phyloP scores from a whole-genome alignment of 2,329 filamentous ascomycete species.

The Scolecobasidium constrictum region DNA sequence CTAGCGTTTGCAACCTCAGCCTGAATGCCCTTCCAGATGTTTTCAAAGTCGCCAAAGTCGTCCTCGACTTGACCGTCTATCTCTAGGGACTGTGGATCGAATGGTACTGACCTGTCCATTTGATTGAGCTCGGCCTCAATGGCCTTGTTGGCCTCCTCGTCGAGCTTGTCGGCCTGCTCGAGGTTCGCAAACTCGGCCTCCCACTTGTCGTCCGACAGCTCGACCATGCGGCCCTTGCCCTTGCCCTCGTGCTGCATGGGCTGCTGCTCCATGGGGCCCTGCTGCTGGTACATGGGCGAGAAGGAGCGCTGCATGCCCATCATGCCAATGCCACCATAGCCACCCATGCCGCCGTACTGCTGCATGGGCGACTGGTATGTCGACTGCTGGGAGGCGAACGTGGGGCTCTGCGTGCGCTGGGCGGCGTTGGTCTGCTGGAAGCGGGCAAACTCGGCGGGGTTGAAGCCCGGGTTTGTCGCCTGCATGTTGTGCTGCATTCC shows the following conservation, averaged over 20 bases:
- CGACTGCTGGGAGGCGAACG: conserved; percentile 32
- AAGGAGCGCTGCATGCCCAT: conserved; percentile 43
- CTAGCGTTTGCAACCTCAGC: conserved; percentile 61
- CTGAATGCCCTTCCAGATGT: conserved; percentile 74
- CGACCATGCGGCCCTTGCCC: conserved; percentile 71
- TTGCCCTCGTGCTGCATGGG: conserved; percentile 51
- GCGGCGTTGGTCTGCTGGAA: conserved; percentile 62
- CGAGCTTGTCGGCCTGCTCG: conserved; percentile 51
- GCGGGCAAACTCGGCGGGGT: conserved; percentile 72
- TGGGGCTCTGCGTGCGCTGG: conserved; percentile 50
- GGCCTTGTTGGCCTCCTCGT: conserved; percentile 52
- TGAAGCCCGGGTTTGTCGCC: conserved; percentile 66
- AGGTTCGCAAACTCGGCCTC: conserved; percentile 92
- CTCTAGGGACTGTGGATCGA: conserved; percentile 16
- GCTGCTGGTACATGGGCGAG: conserved; percentile 24
- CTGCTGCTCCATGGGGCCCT: conserved; percentile 27
- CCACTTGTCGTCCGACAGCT: conserved; percentile 89
- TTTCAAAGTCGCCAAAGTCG: conserved; percentile 80
- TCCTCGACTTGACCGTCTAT: conserved; percentile 35
- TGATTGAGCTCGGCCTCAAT: conserved; percentile 82
- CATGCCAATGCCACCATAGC: conserved; percentile 38
- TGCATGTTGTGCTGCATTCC: conserved; percentile 47
- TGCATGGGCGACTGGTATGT: conserved; percentile 33
- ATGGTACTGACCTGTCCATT: conserved; percentile 77
- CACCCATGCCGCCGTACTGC: conserved; percentile 40